Evolutionary conservation across 78 protist species (phyloP), one percentile per base, ranked within the genome.

Genomic region (Ministeria vibrans): DNA sequence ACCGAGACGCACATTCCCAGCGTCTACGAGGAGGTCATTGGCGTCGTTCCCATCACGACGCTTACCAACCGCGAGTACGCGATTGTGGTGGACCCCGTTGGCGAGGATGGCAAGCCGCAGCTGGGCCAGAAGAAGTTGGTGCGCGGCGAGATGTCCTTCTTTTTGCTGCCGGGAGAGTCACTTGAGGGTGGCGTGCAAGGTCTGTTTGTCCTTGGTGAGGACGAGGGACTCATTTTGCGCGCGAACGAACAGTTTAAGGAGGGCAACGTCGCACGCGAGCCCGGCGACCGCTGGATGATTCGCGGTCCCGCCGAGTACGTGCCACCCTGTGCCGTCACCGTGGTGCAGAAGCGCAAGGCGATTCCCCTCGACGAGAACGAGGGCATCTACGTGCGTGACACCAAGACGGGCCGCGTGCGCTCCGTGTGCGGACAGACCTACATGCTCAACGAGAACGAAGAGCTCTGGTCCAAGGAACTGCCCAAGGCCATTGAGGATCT

Each of bases 211-310:
- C 86, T 94, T 51, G 84, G 83, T 73, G 89, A 82, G 53, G 94
- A 94, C 77, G 94, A 94, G 83, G 95, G 93, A 22, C 85, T 94
- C 53, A 70, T 94, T 22, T 77, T 94, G 38, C 75, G 87, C 28
- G 92, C 96, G 51, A 62, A 41, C 61, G 93, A 94, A 84, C 75
- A 53, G 75, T 87, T 90, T 32, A 36, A 46, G 20, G 92, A 90
- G 49, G 84, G 0, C 43, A 34, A 46, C 36, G 45, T 43, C 18
- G 15, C n/a, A 22, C 92, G 88, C 79, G 51, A 38, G 63, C 91
- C 97, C 64, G 97, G 97, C 68, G 94, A 91, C 86, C 88, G 87
- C 79, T 94, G 97, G 97, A 88, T 91, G 94, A 78, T 94, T 72
- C 43, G 68, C 72, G 97, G 97, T 44, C 94, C 97, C 42, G 28